phyloP scores from a whole-genome alignment of 352 stramenopile genomes.

The Globisporangium acanthophoron region DNA sequence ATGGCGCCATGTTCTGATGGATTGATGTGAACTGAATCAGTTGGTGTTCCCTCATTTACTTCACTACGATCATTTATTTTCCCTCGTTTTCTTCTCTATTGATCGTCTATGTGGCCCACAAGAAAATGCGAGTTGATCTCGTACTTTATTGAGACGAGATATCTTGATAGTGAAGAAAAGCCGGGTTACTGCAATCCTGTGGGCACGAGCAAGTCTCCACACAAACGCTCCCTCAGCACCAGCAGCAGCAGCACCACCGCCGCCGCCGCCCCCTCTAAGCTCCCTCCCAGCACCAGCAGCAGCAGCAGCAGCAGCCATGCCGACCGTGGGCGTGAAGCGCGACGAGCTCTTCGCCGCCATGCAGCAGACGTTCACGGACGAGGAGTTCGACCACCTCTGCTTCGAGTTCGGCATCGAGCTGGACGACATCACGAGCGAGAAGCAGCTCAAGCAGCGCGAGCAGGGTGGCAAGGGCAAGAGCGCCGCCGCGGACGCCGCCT shows the following conservation, averaged over 20 bases:
- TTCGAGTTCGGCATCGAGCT: slow-evolving; percentile 99
- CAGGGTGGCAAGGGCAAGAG: slow-evolving; percentile 31
- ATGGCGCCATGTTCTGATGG: too few species aligned
- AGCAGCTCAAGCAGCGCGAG: slow-evolving; percentile 83
- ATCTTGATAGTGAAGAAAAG: not conserved
- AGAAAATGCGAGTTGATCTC: not conserved
- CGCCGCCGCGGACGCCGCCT: slow-evolving; percentile 45
- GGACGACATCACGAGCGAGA: slow-evolving; percentile 86
- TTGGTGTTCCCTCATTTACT: too few species aligned
- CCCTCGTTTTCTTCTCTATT: too few species aligned
- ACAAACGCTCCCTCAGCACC: not conserved
- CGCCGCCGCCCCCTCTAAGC: not conserved
- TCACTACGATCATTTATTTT: too few species aligned
- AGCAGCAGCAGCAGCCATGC: slow-evolving; percentile 82
- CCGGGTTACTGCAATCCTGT: not conserved
- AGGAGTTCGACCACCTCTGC: slow-evolving; percentile 99
- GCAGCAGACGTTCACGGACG: slow-evolving; percentile 95
- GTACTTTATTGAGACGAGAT: not conserved
- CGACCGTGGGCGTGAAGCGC: slow-evolving; percentile 96
- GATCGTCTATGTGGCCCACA: not conserved
- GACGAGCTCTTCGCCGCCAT: slow-evolving; percentile 97
- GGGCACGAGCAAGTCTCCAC: not conserved
- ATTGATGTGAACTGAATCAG: not conserved
- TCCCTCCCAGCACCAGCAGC: not conserved
- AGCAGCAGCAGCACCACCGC: not conserved